Base-by-base conservation (phyloP, 2,329 filamentous ascomycete species). In the Paecilomyces sp. region DNA sequence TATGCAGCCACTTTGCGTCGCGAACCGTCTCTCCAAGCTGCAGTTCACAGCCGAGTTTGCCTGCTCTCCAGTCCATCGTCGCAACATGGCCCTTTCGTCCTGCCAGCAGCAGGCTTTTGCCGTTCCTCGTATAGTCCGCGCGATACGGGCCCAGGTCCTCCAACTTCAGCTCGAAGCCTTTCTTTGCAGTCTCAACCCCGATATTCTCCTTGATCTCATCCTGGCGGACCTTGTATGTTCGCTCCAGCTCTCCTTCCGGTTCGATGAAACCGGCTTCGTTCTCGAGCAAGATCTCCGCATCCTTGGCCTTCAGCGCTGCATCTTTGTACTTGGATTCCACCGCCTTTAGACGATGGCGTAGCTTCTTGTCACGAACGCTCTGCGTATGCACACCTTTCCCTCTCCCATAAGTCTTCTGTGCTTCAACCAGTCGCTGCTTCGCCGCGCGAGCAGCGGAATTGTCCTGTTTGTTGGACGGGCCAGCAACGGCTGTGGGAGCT, bases 61-160 rank as follows among this genome's bases (percentile, higher is more conserved):
- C 93, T 66, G 89, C 88, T 64, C 93, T 83, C 93, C 94, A 99
- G 76, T 99, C 92, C 85, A 97, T 95, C 0, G 90, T 93, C 59
- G 94, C 93, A 65, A 99, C 82, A 85, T 99, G 94, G 13, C 94
- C 94, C 76, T 96, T 97, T 61, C 91, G 83, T 30, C 94, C 92
- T 12, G 88, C 92, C 34, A 99, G 81, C 58, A 99, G 79, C 63
- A 99, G 77, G 68, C 95, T 88, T 65, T 90, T 85, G 55, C 94
- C 94, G 70, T 96, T 97, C 53, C 91, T 84, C 55, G 91, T 91
- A 76, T 96, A 99, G 66, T 97, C 91, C 71, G 87, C 89, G 0
- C 87, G 80, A 70, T 99, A 99, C 0, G 94, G 94, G 0, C 94
- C 94, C 33, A 97, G 78, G 22, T 87, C 82, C 51, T 91, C 86